These are phyloP conservation scores for Colletotrichum somersetense DNA, from an alignment of 2,329 filamentous ascomycete genomes.

Conservation along the genomic window DNA sequence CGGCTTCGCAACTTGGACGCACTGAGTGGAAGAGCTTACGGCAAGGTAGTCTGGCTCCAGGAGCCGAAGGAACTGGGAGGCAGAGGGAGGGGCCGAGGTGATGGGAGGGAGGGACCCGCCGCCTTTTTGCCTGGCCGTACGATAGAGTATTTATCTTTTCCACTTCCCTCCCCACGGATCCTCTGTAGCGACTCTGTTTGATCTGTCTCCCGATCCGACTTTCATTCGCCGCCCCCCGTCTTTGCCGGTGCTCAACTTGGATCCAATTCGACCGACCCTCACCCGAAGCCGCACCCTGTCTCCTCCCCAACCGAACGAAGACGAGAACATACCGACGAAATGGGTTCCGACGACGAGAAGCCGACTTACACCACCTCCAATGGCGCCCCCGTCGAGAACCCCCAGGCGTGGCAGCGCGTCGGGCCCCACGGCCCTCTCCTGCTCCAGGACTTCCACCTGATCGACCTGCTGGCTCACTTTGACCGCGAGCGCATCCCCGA, in stretches of 20 bases:
- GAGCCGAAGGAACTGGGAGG: constrained; percentile 19
- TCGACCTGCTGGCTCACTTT: constrained; percentile 70
- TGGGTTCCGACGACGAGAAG: constrained; percentile 61
- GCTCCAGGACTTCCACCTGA: constrained; percentile 75
- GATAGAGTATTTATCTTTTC: constrained; percentile 30
- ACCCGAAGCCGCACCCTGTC: background rate
- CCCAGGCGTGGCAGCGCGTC: constrained; percentile 62
- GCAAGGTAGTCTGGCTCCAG: background rate
- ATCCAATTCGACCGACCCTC: background rate
- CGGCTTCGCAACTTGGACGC: constrained; percentile 37
- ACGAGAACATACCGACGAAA: constrained; percentile 46
- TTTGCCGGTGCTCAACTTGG: constrained; percentile 13
- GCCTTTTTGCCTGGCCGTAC: constrained; percentile 22
- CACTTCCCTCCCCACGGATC: constrained; percentile 22
- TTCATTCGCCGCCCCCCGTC: constrained; percentile 18
- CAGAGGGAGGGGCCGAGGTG: constrained; percentile 39
- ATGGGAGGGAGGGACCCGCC: constrained; percentile 15
- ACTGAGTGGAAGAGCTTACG: constrained; percentile 28
- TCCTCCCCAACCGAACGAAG: constrained; percentile 6
- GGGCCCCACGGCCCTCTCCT: constrained; percentile 70
- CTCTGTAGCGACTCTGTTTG: constrained; percentile 12
- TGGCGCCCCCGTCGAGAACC: constrained; percentile 68
- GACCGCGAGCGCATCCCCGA: constrained; percentile 65
- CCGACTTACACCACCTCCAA: constrained; percentile 72
- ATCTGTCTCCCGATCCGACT: constrained; percentile 29